Evolutionary conservation across 495 filamentous ascomycete species (phyloP).

Genomic region (Penicillium canescens): DNA sequence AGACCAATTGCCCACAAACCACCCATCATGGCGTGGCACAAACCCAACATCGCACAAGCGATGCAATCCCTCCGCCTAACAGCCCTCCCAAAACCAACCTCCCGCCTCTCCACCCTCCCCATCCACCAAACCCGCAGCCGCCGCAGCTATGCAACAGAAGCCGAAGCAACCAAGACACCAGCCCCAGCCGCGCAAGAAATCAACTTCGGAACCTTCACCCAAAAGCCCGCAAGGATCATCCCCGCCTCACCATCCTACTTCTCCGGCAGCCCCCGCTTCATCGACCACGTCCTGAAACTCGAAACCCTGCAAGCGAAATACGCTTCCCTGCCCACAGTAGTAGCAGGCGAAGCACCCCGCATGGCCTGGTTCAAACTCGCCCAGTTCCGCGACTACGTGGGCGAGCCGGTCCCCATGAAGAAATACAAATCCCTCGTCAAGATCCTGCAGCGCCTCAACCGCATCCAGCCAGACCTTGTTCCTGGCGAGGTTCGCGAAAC

Average conservation of each 20-base stretch:
- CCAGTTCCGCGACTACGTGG: conserved; percentile 71
- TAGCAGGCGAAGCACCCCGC: conserved; percentile 63
- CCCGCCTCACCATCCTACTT: conserved; percentile 92
- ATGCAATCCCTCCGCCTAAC: conserved; percentile 38
- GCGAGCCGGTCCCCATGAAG: conserved; percentile 74
- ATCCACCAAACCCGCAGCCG: conserved; percentile 25
- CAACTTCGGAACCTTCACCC: conserved; percentile 34
- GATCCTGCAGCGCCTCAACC: conserved; percentile 77
- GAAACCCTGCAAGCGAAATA: conserved; percentile 69
- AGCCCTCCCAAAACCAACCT: conserved; percentile 15
- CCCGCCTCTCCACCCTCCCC: conserved; percentile 6
- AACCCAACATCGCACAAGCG: conserved; percentile 38
- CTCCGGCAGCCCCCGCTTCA: conserved; percentile 79
- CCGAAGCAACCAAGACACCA: conserved; percentile 7
- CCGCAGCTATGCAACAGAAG: conserved; percentile 35
- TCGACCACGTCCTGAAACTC: conserved; percentile 76
- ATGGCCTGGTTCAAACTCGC: conserved; percentile 81
- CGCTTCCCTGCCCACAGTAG: conserved; percentile 66
- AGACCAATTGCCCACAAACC: conserved; percentile 4
- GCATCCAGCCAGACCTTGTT: conserved; percentile 78
- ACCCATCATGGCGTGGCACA: conserved; percentile 37
- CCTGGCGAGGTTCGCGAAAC: conserved; percentile 65
- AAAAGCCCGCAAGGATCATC: conserved; percentile 63
- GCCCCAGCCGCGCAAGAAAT: conserved; percentile 45
- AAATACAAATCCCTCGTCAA: conserved; percentile 75